These are phyloP conservation scores for Gymnopus androsaceus DNA, from an alignment of 1,284 basidiomycete species.

Conservation along the genomic window DNA sequence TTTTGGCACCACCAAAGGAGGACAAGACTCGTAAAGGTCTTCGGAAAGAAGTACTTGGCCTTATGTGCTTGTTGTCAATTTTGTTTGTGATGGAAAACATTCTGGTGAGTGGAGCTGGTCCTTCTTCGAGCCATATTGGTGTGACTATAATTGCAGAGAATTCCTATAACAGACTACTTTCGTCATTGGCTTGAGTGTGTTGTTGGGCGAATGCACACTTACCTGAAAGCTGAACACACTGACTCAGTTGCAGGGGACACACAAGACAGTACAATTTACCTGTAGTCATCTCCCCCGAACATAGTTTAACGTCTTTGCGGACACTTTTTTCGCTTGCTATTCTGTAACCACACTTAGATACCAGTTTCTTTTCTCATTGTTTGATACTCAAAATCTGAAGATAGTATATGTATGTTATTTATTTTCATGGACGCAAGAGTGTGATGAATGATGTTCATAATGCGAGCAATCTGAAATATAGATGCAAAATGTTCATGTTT, in stretches of 20 bases:
- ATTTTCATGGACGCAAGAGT: too few species aligned
- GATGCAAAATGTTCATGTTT: too few species aligned
- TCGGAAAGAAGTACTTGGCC: background rate
- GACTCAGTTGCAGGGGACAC: background rate
- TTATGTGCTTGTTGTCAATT: background rate
- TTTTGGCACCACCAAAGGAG: background rate
- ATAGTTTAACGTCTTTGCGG: constrained; percentile 1
- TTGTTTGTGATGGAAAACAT: background rate
- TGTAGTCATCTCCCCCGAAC: background rate
- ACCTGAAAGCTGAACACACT: background rate
- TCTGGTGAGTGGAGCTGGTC: background rate
- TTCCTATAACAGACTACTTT: background rate
- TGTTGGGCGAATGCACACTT: background rate
- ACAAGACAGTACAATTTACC: background rate
- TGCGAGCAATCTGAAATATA: too few species aligned
- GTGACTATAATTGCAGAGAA: background rate
- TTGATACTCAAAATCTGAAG: background rate
- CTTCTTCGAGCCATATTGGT: background rate
- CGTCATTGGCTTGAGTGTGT: background rate
- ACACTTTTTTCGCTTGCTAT: background rate
- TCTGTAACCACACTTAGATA: too few species aligned
- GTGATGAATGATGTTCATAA: too few species aligned
- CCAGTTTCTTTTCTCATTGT: too few species aligned
- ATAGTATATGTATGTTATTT: too few species aligned
- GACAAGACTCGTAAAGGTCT: background rate